Percentiles rank a stretch among this genome's conserved stretches.
Conservation (phyloP, 495 filamentous ascomycete genomes). For the Penicillium canescens region DNA sequence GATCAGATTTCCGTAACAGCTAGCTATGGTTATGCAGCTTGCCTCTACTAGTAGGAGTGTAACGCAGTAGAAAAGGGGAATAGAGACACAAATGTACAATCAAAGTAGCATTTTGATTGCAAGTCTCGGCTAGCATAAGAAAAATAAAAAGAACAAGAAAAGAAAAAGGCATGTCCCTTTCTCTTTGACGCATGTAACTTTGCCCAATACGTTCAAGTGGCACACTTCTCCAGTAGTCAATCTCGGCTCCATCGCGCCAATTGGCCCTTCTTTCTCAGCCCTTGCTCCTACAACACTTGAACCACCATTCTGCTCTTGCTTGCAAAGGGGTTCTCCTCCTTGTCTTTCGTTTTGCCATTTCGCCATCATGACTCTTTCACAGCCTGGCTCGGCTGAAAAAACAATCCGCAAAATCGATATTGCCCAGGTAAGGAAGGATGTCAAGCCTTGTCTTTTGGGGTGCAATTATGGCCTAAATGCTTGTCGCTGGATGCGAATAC, state of each 20-base stretch:
- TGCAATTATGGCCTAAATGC: not conserved
- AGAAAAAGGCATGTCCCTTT: not conserved
- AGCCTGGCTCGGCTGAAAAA: conserved; percentile 39
- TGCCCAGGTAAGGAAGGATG: conserved; percentile 67
- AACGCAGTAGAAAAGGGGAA: too few species aligned
- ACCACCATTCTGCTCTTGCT: conserved; percentile 5
- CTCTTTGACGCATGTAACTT: not conserved
- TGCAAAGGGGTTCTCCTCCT: conserved; percentile 15
- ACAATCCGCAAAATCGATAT: conserved; percentile 57
- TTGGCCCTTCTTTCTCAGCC: conserved; percentile 31
- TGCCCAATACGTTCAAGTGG: not conserved
- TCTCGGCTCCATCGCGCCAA: conserved; percentile 26
- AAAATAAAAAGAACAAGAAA: not conserved
- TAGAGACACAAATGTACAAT: too few species aligned
- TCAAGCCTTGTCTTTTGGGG: not conserved
- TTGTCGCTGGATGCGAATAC: not conserved
- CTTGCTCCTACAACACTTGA: conserved; percentile 14
- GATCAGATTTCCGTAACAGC: too few species aligned
- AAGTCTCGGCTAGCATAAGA: not conserved
- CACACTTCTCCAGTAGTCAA: conserved; percentile 2
- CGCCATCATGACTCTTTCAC: conserved; percentile 35
- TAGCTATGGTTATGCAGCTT: too few species aligned
- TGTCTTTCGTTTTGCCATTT: conserved; percentile 8
- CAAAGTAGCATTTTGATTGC: too few species aligned
- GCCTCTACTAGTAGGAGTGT: too few species aligned